Percentiles rank a stretch among this genome's conserved stretches.
These are phyloP conservation scores for Chlamydomonas reinhardtii DNA, from an alignment of 163 green algal genomes.

Conservation along the genomic window DNA sequence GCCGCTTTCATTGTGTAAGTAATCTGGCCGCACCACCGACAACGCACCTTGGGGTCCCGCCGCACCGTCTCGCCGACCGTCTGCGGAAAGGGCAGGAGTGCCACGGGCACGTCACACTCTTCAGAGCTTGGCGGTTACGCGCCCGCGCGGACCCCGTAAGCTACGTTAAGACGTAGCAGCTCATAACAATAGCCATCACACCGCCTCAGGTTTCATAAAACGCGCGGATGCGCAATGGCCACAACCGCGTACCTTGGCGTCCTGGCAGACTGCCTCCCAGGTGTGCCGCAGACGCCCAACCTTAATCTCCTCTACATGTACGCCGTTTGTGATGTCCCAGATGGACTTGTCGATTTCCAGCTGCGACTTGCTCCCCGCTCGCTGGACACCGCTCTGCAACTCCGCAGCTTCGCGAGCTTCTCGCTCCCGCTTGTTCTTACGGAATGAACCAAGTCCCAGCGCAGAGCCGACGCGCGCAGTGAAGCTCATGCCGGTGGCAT, in stretches of 20 bases:
- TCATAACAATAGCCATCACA: too few relatives aligned
- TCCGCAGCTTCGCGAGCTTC: too few relatives aligned
- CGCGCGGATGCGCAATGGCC: too few relatives aligned
- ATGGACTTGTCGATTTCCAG: constrained; percentile 32
- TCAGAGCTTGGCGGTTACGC: too few relatives aligned
- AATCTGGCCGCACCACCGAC: not conserved
- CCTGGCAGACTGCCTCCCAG: not conserved
- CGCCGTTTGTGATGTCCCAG: constrained; percentile 27
- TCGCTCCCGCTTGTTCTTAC: constrained; percentile 6
- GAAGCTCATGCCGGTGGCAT: too few relatives aligned
- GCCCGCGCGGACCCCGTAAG: too few relatives aligned
- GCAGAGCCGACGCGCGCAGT: not conserved
- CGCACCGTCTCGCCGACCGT: constrained; percentile 1
- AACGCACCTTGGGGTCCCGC: not conserved
- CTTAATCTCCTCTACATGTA: not conserved
- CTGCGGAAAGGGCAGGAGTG: not conserved
- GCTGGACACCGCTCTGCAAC: too few relatives aligned
- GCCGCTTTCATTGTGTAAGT: not conserved
- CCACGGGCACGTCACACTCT: too few relatives aligned
- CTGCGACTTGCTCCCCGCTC: not conserved
- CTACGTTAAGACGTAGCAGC: too few relatives aligned
- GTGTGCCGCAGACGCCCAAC: not conserved
- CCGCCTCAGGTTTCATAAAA: too few relatives aligned
- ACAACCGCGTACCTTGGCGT: constrained; percentile 15
- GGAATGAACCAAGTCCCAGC: not conserved